Base-by-base conservation (phyloP, 2,329 filamentous ascomycete species). In the Pseudocercospora crystallina region DNA sequence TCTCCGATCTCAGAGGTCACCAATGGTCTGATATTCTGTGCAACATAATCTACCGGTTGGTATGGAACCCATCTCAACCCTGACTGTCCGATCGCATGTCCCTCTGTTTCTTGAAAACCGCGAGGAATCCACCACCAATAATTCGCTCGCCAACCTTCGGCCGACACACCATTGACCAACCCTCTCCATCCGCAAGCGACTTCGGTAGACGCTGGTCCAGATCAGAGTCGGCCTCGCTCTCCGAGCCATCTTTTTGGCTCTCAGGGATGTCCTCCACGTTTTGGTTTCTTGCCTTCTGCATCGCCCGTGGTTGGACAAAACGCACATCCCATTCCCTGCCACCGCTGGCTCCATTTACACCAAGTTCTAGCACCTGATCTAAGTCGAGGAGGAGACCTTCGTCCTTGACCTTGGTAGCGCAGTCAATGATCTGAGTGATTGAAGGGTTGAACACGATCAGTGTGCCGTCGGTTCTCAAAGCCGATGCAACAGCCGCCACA, bases 381-480 rank as follows among this genome's bases (percentile, higher is more conserved):
- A 84, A 69, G 20, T 76, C 67, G 39, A 84, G 74, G 0, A 81
- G 81, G 46, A 89, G 71, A 2, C 68, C 70, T 10, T 80, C 71
- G 26, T 77, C 70, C 50, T 77, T 78, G 30, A 83, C 78, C 34
- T 73, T 67, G 39, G 78, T 71, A 26, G 85, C 73, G 51, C 85
- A 87, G 5, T 83, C 78, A 35, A 79, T 82, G 48, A 92, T 86
- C 67, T 92, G 89, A 8, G 87, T 90, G 51, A 94, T 83, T 60
- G 83, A 89, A 0, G 89, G 89, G 57, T 83, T 84, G 71, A 90
- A 94, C 1, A 90, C 76, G 11, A 86, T 75, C 30, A 92, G 72
- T 8, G 80, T 73, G 0, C 84, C 87, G 61, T 87, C 80, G 1
- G 80, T 76, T 34, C 80, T 80, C 46, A 94, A 69, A 11, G 83